A percentile compares a stretch with the other conserved stretches of the same genome.
These are phyloP conservation scores for Acephala macrosclerotiorum DNA, from an alignment of 2,329 filamentous ascomycete genomes.

Conservation along the genomic window DNA sequence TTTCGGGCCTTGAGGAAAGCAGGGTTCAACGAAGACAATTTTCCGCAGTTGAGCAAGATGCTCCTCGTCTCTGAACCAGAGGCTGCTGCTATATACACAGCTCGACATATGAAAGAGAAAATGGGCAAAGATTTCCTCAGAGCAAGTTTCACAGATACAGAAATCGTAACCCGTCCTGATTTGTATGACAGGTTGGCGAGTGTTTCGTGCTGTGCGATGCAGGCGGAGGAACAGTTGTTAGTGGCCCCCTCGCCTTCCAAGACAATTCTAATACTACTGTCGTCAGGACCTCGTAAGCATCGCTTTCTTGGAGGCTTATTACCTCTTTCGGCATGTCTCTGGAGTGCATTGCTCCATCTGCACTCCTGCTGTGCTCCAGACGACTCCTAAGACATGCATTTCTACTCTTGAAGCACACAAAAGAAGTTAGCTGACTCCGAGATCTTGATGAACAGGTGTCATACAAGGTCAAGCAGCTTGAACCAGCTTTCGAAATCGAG, in stretches of 20 bases:
- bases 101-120: conserved; percentile 35
- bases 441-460: no score
- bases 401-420: no score
- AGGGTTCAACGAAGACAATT: conserved; percentile 39
- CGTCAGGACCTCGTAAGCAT: conserved; percentile 19
- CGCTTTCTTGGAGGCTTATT: no score
- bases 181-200: conserved; percentile 31
- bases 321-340: no score
- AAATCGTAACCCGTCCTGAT: neutral
- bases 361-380: no score
- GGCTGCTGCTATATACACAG: conserved; percentile 43
- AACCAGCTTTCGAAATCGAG: conserved; percentile 17
- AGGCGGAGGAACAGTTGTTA: conserved; percentile 43
- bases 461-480: conserved; percentile 21
- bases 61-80: conserved; percentile 42
- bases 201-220: conserved; percentile 44
- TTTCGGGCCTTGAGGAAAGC: conserved; percentile 39
- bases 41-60: conserved; percentile 38
- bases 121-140: conserved; percentile 24
- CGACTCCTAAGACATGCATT: no score
- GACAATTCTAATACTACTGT: neutral
- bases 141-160: neutral
- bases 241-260: neutral
- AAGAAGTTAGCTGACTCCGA: no score
- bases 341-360: no score